Evolutionary conservation across 371 early-diverging fungal species (phyloP).

Genomic region (Mucor racemosus): DNA sequence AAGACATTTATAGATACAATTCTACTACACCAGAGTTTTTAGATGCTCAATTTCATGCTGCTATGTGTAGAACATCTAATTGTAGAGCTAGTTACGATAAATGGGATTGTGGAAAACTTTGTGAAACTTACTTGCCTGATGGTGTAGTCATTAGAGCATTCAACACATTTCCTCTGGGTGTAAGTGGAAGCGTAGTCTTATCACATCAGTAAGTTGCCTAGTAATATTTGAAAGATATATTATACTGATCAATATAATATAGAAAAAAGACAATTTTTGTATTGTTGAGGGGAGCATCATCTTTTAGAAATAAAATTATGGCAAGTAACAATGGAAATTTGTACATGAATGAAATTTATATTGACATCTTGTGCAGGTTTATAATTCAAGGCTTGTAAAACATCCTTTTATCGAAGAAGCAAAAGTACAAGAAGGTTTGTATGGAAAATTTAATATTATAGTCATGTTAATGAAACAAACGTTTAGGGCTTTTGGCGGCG

Average conservation of each 20-base stretch:
- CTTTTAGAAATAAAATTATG: conserved; percentile 6
- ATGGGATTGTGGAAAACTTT: conserved; percentile 27
- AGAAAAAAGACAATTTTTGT: conserved; percentile 20
- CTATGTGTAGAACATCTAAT: conserved; percentile 19
- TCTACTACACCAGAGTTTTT: not conserved
- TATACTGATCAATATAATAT: not conserved
- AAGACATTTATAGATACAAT: not conserved
- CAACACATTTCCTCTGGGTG: conserved; percentile 21
- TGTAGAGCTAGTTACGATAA: conserved; percentile 27
- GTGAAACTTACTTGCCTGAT: conserved; percentile 21
- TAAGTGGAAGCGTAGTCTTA: conserved; percentile 16
- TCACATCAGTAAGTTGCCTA: conserved; percentile 18
- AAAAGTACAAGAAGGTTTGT: conserved; percentile 22
- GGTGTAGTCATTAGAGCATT: conserved; percentile 22
- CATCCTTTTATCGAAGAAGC: conserved; percentile 17
- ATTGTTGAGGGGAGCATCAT: conserved; percentile 15
- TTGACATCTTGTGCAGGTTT: not conserved
- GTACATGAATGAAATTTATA: not conserved
- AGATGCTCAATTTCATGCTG: conserved; percentile 7
- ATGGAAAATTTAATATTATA: not conserved
- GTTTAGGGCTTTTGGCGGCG: conserved; percentile 4
- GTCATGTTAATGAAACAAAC: not conserved
- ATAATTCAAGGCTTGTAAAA: not conserved
- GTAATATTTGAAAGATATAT: too few species aligned
- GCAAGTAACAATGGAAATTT: not conserved